phyloP scores from a whole-genome alignment of 2,329 filamentous ascomycete genomes.

The Sordariomycetes sp. region DNA sequence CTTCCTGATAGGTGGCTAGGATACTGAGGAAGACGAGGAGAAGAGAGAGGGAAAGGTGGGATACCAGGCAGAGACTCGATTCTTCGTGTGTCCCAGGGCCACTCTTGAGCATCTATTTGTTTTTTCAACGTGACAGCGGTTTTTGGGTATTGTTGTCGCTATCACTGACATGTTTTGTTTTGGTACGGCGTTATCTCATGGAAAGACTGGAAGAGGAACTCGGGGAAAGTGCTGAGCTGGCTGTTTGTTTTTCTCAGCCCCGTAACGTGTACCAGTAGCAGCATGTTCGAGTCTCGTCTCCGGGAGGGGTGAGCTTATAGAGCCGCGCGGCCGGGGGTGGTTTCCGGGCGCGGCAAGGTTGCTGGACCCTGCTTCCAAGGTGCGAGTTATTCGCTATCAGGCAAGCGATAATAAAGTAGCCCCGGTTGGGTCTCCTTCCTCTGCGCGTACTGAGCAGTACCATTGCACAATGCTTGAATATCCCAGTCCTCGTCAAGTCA shows the following conservation, averaged over 20 bases:
- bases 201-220: constrained; percentile 3
- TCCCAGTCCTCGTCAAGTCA: neutral
- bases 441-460: no score
- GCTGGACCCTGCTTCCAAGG: neutral
- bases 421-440: neutral
- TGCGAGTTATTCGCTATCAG: neutral
- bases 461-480: neutral
- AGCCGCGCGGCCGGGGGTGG: no score
- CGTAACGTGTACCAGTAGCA: constrained; percentile 3
- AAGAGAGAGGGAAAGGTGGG: neutral
- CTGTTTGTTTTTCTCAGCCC: no score
- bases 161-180: constrained; percentile 5
- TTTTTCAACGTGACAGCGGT: neutral
- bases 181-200: constrained; percentile 2
- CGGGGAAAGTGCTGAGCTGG: neutral
- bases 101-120: neutral
- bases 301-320: no score
- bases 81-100: no score
- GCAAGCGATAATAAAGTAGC: neutral
- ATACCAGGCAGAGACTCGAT: no score
- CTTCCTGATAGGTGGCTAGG: neutral
- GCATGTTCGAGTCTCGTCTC: neutral
- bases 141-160: neutral
- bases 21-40: neutral
- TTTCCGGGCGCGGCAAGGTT: no score